phyloP scores from a whole-genome alignment of 2,329 filamentous ascomycete genomes.

The Aurifilum marmelostoma region DNA sequence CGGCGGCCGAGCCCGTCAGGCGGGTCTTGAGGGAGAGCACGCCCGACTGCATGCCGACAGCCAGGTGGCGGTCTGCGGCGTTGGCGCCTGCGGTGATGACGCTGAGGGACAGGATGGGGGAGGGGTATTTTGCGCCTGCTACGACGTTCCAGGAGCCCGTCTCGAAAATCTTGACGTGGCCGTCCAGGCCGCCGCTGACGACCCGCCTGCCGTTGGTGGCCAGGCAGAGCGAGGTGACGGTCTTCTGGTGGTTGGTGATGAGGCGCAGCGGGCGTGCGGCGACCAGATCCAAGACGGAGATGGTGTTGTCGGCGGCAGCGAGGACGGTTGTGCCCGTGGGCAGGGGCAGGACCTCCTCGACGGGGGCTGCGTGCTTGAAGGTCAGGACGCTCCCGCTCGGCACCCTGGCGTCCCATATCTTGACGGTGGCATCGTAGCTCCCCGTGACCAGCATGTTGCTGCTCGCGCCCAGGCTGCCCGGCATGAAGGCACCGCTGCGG shows the following conservation, averaged over 20 bases:
- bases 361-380: conserved; percentile 89
- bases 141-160: conserved; percentile 95
- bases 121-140: conserved; percentile 90
- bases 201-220: conserved; percentile 81
- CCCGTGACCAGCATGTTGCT: conserved; percentile 81
- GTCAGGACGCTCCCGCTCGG: conserved; percentile 75
- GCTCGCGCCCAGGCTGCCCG: conserved; percentile 62
- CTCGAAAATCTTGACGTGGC: conserved; percentile 96
- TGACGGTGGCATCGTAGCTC: conserved; percentile 92
- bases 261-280: conserved; percentile 85
- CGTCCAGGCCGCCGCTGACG: conserved; percentile 87
- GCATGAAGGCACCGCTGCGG: conserved; percentile 83
- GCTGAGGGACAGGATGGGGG: conserved; percentile 82
- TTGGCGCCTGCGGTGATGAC: conserved; percentile 71
- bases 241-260: conserved; percentile 96
- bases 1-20: conserved; percentile 81
- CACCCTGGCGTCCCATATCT: conserved; percentile 87
- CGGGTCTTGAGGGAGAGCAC: conserved; percentile 89
- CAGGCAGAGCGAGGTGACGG: conserved; percentile 83
- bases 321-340: conserved; percentile 85
- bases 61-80: conserved; percentile 86
- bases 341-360: conserved; percentile 87
- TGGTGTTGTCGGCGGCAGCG: conserved; percentile 80
- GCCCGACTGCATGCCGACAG: conserved; percentile 92
- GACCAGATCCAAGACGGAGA: conserved; percentile 90